Evolutionary conservation across 352 stramenopile genomes (phyloP).

Genomic region (Phytophthora parvispora): DNA sequence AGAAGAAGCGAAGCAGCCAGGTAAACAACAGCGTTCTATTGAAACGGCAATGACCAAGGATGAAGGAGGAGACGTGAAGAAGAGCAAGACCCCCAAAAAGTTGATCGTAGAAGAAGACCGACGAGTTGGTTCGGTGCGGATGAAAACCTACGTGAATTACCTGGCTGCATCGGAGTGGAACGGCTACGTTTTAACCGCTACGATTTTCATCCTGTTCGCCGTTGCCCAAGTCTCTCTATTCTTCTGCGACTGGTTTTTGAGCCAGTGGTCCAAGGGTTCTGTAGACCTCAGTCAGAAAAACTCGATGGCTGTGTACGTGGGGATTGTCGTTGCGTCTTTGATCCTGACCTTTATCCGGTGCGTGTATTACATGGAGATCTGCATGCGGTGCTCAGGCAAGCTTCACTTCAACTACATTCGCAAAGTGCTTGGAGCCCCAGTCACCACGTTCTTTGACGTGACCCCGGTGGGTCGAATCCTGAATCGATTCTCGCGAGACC

Average conservation of each 20-base stretch:
- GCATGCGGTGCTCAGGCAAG: conserved; percentile 45
- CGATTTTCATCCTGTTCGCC: conserved; percentile 38
- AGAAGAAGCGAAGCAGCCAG: too few species aligned
- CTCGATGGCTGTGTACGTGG: conserved; percentile 42
- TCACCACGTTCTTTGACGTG: conserved; percentile 77
- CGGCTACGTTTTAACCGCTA: conserved; percentile 27
- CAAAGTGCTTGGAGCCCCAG: conserved; percentile 54
- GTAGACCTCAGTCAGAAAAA: conserved; percentile 36
- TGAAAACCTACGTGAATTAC: conserved; percentile 48
- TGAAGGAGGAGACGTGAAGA: not conserved
- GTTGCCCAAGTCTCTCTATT: conserved; percentile 45
- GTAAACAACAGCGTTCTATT: too few species aligned
- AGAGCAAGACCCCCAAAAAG: not conserved
- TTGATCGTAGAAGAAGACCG: not conserved
- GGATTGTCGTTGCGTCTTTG: conserved; percentile 29
- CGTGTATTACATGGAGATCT: conserved; percentile 50
- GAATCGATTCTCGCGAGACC: conserved; percentile 73
- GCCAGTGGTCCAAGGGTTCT: conserved; percentile 40
- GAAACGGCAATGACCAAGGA: too few species aligned
- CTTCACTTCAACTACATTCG: conserved; percentile 46
- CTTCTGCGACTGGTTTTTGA: conserved; percentile 57
- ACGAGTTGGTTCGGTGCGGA: not conserved
- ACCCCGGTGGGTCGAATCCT: conserved; percentile 74
- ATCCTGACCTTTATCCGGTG: conserved; percentile 42
- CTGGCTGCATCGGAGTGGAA: conserved; percentile 46